A percentile compares a stretch with the other conserved stretches of the same genome.
Conservation (phyloP, 352 stramenopile genomes). For the Phytophthora sp. region DNA sequence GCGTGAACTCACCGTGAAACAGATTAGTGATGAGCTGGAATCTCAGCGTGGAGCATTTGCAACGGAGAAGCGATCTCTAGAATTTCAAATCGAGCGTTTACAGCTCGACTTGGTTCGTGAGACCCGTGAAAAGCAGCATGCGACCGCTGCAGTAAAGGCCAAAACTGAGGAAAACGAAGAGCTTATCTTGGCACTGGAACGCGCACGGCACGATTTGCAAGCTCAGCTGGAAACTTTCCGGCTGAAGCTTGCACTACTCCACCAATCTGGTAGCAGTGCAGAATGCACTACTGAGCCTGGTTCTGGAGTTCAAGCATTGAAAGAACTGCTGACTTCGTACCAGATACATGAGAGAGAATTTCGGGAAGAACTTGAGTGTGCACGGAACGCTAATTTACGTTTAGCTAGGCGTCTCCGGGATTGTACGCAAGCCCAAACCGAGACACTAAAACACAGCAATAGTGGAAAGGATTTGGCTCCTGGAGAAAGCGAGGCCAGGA, state of each 20-base stretch:
- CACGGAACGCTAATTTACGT: conserved; percentile 24
- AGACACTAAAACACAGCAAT: not conserved
- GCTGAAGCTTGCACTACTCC: conserved; percentile 43
- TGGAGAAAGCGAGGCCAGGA: not conserved
- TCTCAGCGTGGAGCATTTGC: conserved; percentile 10
- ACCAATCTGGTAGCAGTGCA: conserved; percentile 1
- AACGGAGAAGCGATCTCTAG: conserved; percentile 24
- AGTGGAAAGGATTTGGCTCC: not conserved
- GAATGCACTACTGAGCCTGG: not conserved
- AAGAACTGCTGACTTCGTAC: conserved; percentile 48
- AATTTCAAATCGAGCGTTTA: conserved; percentile 31
- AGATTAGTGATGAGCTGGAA: conserved; percentile 20
- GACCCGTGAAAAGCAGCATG: conserved; percentile 36
- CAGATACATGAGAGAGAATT: conserved; percentile 48
- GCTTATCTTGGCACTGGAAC: conserved; percentile 45
- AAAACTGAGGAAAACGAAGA: conserved; percentile 60
- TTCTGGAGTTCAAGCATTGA: conserved; percentile 16
- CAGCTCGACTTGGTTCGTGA: conserved; percentile 25
- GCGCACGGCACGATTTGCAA: conserved; percentile 46
- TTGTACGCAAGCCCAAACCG: not conserved
- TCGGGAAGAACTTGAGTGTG: conserved; percentile 33
- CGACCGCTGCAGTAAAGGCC: conserved; percentile 23
- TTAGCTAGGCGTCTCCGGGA: conserved; percentile 24
- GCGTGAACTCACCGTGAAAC: conserved; percentile 8
- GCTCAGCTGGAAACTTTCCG: conserved; percentile 52